Base-by-base conservation (phyloP, 75 land plant genomes). In the Adiantum capillusveneris region DNA sequence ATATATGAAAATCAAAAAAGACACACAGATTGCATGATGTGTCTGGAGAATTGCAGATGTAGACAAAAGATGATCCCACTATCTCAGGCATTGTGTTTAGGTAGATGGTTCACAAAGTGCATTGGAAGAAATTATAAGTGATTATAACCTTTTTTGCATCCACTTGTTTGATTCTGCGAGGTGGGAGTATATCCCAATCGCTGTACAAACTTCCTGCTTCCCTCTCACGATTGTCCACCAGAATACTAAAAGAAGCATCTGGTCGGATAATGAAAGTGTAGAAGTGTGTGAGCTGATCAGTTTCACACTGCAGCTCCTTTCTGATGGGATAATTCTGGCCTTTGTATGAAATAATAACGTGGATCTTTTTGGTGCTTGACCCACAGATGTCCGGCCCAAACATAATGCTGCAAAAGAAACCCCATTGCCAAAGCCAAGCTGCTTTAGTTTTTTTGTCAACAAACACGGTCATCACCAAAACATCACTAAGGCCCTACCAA, bases 181-280 rank as follows among this genome's bases (percentile, higher is more conserved):
- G 99, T 26, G 99, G 96, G 31, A 94, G 81, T 26, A 94, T 86
- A 63, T 90, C 96, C 90, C 90, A 94, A 69, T 94, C 99, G 41
- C 71, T 84, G 58, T 90, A 86, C 61, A 94, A 56, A 73, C 88
- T 87, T 28, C 88, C 88, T 44, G 81, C 77, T 20, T 80, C 83
- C 44, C 71, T 62, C 65, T 77, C 84, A 46, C 74, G 56, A 39
- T 75, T 73, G 46, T 79, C 84, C 65, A 85, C 66, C 43, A 76
- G 51, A 56, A 85, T 62, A 36, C 75, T 81, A 53, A 81, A 85
- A 37, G 60, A 66, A 46, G 85, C 74, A 73, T 85, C 89, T 56
- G 85, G 89, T 45, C 81, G 63, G 22, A 85, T 71, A 54, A 85
- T 76, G 42, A 85, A 76, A 48, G 85, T 81, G 59, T 85, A 81